phyloP scores from a whole-genome alignment of 2,329 filamentous ascomycete species.

The Penicillium hesseltinei region DNA sequence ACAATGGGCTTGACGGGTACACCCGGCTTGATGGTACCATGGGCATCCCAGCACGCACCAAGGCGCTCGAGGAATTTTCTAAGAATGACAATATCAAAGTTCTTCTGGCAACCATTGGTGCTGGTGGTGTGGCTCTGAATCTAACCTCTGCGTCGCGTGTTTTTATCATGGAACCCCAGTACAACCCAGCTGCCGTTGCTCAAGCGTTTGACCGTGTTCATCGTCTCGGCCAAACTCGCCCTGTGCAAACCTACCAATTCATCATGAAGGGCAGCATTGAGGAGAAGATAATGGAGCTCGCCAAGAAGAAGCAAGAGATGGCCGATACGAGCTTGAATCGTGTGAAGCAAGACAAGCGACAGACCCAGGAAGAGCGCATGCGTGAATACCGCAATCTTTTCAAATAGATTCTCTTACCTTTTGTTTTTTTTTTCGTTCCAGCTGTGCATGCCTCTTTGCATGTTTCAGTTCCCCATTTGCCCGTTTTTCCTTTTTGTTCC shows the following conservation, averaged over 20 bases:
- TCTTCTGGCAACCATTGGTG: constrained; percentile 88
- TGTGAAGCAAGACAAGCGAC: constrained; percentile 57
- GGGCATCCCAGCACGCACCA: constrained; percentile 69
- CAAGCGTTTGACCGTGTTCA: constrained; percentile 94
- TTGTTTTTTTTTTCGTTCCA: background rate
- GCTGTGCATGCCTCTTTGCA: background rate
- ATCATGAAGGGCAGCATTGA: constrained; percentile 91
- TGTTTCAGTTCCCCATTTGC: background rate
- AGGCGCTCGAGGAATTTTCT: constrained; percentile 74
- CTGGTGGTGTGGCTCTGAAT: constrained; percentile 88
- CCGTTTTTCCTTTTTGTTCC: background rate
- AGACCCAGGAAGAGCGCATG: constrained; percentile 64
- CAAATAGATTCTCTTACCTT: constrained; percentile 30
- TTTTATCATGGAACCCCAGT: constrained; percentile 98
- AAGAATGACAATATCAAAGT: constrained; percentile 69
- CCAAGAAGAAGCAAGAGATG: constrained; percentile 88
- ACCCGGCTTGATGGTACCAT: constrained; percentile 87
- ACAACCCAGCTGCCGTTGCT: constrained; percentile 91
- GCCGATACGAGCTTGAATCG: constrained; percentile 82
- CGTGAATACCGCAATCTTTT: constrained; percentile 62
- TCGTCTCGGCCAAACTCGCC: constrained; percentile 82
- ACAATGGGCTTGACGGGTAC: constrained; percentile 57
- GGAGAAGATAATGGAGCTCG: constrained; percentile 85
- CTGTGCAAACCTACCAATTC: constrained; percentile 81
- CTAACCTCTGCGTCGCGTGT: constrained; percentile 81